A percentile compares a stretch with the other conserved stretches of the same genome.
Evolutionary conservation across 768 basidiomycete genomes (phyloP).

Genomic region (Lactarius hengduanensis): DNA sequence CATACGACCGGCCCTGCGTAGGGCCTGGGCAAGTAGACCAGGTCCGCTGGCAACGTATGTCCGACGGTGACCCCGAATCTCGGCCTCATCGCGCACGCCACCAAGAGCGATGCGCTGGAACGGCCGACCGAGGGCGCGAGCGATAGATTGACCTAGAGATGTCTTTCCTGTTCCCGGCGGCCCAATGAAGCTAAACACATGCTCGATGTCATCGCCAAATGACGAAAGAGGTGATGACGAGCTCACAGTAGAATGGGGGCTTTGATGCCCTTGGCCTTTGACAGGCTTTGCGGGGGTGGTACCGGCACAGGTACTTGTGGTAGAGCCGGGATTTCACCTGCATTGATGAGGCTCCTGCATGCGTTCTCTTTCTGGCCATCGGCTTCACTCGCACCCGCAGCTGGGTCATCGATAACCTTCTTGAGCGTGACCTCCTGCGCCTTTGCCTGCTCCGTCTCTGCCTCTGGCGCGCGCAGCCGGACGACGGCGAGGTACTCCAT

Average conservation of each 20-base stretch:
- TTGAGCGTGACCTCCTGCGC: conserved; percentile 27
- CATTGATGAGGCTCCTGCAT: conserved; percentile 18
- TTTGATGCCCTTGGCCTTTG: conserved; percentile 48
- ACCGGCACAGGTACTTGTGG: neutral
- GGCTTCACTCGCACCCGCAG: conserved; percentile 24
- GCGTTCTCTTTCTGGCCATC: conserved; percentile 12
- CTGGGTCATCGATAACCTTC: conserved; percentile 23
- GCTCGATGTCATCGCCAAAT: conserved; percentile 4
- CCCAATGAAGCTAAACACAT: conserved; percentile 65
- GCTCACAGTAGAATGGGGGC: conserved; percentile 70
- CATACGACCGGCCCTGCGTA: conserved; percentile 76
- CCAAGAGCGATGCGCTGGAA: conserved; percentile 93
- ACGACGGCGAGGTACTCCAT: conserved; percentile 93
- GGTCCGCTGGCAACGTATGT: conserved; percentile 93
- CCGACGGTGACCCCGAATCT: conserved; percentile 72
- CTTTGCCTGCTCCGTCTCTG: conserved; percentile 16
- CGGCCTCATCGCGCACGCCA: conserved; percentile 91
- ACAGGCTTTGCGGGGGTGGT: conserved; percentile 11
- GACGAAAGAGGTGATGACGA: neutral
- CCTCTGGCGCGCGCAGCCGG: conserved; percentile 41
- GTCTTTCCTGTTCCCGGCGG: conserved; percentile 93
- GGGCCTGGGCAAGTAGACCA: conserved; percentile 80
- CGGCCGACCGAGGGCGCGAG: conserved; percentile 75
- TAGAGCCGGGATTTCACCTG: conserved; percentile 18
- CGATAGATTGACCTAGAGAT: conserved; percentile 85